Evolutionary conservation across 1,139 yeast species (phyloP).

Genomic region (Sugiyamaella xylanicola): DNA sequence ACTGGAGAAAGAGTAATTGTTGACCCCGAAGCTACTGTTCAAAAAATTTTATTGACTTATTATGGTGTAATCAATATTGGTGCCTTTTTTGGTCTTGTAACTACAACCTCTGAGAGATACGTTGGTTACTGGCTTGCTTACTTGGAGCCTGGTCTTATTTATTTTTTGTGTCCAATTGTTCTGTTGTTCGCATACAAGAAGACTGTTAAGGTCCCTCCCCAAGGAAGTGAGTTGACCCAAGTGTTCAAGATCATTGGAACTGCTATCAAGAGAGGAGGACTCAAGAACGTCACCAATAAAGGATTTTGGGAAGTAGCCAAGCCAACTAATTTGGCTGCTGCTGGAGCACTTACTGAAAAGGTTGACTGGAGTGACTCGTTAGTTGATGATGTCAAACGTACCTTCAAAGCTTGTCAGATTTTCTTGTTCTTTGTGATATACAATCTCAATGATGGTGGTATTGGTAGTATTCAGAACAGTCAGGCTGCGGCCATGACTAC

Average conservation of each 20-base stretch:
- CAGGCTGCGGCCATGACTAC: conserved; percentile 69
- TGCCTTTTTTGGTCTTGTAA: conserved; percentile 63
- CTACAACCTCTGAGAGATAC: conserved; percentile 59
- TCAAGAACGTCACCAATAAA: conserved; percentile 42
- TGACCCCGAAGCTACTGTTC: conserved; percentile 61
- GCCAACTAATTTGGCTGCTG: conserved; percentile 50
- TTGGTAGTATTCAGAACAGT: conserved; percentile 62
- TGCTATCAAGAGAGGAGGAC: conserved; percentile 48
- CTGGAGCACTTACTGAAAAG: conserved; percentile 35
- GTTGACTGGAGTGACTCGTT: conserved; percentile 52
- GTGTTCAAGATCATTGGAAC: conserved; percentile 48
- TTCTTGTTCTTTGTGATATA: conserved; percentile 65
- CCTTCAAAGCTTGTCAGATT: conserved; percentile 61
- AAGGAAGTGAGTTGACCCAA: conserved; percentile 54
- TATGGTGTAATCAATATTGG: conserved; percentile 72
- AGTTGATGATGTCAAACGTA: conserved; percentile 61
- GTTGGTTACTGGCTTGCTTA: conserved; percentile 65
- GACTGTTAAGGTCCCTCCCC: conserved; percentile 47
- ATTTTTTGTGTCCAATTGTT: conserved; percentile 52
- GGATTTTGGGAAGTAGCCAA: conserved; percentile 59
- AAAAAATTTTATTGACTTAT: conserved; percentile 64
- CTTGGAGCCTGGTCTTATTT: conserved; percentile 56
- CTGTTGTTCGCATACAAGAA: conserved; percentile 46
- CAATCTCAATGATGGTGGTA: conserved; percentile 66
- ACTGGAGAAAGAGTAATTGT: conserved; percentile 59